phyloP scores from a whole-genome alignment of 768 basidiomycete species.

The Calocera cornea region DNA sequence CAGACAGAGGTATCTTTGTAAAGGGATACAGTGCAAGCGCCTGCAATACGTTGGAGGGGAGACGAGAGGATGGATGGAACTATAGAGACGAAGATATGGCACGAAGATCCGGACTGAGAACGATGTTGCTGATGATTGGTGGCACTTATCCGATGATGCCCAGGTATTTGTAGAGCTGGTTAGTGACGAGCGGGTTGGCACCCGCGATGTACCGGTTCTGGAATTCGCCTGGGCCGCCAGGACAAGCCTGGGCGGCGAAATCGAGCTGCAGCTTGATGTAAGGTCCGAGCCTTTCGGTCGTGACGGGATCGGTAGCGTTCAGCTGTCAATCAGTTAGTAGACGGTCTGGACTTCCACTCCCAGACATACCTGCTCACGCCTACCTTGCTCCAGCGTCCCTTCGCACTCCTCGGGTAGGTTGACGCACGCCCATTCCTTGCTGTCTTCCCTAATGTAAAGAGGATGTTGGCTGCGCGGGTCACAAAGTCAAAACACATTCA shows the following conservation, averaged over 20 bases:
- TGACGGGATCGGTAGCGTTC: conserved; percentile 56
- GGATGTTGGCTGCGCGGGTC: not conserved
- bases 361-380: conserved; percentile 52
- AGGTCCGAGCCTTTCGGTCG: conserved; percentile 46
- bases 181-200: conserved; percentile 59
- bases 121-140: not conserved
- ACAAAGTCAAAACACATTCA: not conserved
- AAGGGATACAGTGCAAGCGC: not conserved
- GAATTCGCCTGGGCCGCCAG: conserved; percentile 47
- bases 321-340: conserved; percentile 33
- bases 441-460: conserved; percentile 44
- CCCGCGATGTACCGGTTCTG: conserved; percentile 45
- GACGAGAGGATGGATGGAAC: not conserved
- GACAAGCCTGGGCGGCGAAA: conserved; percentile 43
- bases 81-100: not conserved
- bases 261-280: conserved; percentile 46
- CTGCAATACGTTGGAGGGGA: not conserved
- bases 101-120: not conserved
- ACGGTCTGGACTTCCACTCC: not conserved
- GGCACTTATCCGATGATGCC: conserved; percentile 9
- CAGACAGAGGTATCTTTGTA: not conserved
- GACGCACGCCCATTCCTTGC: conserved; percentile 35
- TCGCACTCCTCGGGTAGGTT: conserved; percentile 50
- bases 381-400: conserved; percentile 61
- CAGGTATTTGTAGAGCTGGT: conserved; percentile 30